Evolutionary conservation across 192 early-diverging fungal species (phyloP), one percentile per base, ranked within the genome.

Genomic region (Entomortierella parvispora): DNA sequence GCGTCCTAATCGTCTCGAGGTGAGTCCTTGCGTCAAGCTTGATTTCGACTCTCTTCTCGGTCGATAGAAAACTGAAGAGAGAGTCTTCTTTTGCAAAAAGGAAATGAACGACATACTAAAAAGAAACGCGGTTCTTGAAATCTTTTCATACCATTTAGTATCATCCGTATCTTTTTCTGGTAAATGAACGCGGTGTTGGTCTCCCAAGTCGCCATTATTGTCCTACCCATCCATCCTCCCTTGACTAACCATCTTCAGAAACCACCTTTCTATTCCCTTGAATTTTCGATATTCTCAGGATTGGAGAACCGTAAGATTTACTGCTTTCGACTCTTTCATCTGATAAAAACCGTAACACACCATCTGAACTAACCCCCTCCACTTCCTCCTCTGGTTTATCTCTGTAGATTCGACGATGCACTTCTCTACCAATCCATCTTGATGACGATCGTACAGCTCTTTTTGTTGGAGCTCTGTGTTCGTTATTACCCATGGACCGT

Each of bases 1-100:
- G 80, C 14, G 81, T 88, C 12, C 59, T 88, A 14, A 63, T 88
- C 25, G 58, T 85, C 60, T 80, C 85, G 50, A 88, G 82, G 86
- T 85, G 62, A 28, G 34, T 2, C 22, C 7, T 52, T 42, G n/a
- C n/a, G n/a, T n/a, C n/a, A n/a, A n/a, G n/a, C n/a, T n/a, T n/a
- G n/a, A n/a, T n/a, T n/a, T n/a, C n/a, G n/a, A 4, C 8, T 28
- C 28, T 62, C 22, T 58, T 45, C n/a, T 72, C 31, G 11, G 45
- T 28, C 12, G 1, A 34, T 47, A 31, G 44, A 10, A 63, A 23
- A 54, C 8, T 17, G 23, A 47, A 25, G 33, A n/a, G 12, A 45
- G 42, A 63, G 18, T 14, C 9, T 58, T 9, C 11, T 58, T 58
- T 14, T 40, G 37, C 14, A 29, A 2, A 28, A 60, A 18, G 22